Conservation (phyloP, 2,329 filamentous ascomycete species). For the Teratosphaeria zuluensis region DNA sequence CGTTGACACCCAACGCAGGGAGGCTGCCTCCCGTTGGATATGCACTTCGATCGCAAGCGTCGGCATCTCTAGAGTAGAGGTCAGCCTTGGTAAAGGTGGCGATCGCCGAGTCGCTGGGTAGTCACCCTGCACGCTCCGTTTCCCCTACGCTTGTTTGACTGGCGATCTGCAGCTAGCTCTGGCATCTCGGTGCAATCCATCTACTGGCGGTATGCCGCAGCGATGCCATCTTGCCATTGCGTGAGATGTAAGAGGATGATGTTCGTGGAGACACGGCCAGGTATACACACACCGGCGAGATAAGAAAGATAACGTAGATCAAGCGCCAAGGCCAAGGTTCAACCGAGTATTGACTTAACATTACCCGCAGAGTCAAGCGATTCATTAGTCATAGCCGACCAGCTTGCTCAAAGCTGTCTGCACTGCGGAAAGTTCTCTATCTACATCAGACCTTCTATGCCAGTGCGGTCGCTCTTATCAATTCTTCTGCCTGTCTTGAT, state of each 20-base stretch:
- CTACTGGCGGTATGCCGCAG: background rate
- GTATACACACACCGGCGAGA: background rate
- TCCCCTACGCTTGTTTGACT: background rate
- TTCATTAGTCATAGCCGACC: background rate
- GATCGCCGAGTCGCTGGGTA: background rate
- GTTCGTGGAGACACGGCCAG: background rate
- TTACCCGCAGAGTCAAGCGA: background rate
- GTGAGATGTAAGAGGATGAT: background rate
- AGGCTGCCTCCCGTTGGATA: background rate
- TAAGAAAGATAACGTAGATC: background rate
- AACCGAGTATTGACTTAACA: background rate
- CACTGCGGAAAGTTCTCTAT: background rate
- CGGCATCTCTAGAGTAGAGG: background rate
- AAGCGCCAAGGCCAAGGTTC: background rate
- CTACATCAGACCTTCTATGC: background rate
- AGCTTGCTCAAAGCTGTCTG: background rate
- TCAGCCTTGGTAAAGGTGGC: background rate
- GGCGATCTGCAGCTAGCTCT: background rate
- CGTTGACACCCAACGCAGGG: background rate
- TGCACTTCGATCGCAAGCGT: background rate
- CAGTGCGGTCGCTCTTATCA: constrained; percentile 3
- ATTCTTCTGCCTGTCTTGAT: background rate
- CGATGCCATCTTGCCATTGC: background rate
- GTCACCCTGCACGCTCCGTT: background rate
- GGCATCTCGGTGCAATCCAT: background rate